Evolutionary conservation across 139 green algal species (phyloP).

Genomic region (Helicosporidium sp.): DNA sequence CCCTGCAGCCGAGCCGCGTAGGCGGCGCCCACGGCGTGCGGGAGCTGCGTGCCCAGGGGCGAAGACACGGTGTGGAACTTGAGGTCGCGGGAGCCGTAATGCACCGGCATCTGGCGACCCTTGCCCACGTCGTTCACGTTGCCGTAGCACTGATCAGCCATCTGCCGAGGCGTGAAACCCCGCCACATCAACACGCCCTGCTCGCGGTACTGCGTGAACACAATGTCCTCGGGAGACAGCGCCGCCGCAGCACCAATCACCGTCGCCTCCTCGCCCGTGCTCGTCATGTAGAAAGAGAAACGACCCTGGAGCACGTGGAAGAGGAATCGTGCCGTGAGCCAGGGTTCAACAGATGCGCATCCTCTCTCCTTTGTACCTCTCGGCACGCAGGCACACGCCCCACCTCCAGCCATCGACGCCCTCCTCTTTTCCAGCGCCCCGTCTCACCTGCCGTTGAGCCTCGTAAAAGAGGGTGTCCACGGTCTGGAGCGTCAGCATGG

Average conservation of each 20-base stretch:
- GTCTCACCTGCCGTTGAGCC: constrained; percentile 67
- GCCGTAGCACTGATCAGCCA: constrained; percentile 77
- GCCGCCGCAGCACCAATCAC: constrained; percentile 59
- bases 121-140: constrained; percentile 58
- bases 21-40: constrained; percentile 73
- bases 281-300: constrained; percentile 89
- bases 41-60: constrained; percentile 75
- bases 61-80: constrained; percentile 82
- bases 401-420: too few species aligned
- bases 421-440: too few species aligned
- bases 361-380: too few species aligned
- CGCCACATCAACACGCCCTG: constrained; percentile 80
- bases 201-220: constrained; percentile 84
- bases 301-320: constrained; percentile 59
- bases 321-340: too few species aligned
- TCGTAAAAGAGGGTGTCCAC: constrained; percentile 84
- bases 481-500: constrained; percentile 44
- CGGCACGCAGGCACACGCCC: too few species aligned
- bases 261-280: constrained; percentile 70
- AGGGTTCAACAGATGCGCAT: too few species aligned
- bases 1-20: constrained; percentile 40
- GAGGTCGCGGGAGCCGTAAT: constrained; percentile 61
- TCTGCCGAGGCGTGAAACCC: constrained; percentile 56
- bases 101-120: constrained; percentile 87
- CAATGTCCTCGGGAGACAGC: constrained; percentile 42